Percentiles rank a stretch among this genome's conserved stretches.
phyloP scores from a whole-genome alignment of 345 rosid species.

The Salix suchowensis region DNA sequence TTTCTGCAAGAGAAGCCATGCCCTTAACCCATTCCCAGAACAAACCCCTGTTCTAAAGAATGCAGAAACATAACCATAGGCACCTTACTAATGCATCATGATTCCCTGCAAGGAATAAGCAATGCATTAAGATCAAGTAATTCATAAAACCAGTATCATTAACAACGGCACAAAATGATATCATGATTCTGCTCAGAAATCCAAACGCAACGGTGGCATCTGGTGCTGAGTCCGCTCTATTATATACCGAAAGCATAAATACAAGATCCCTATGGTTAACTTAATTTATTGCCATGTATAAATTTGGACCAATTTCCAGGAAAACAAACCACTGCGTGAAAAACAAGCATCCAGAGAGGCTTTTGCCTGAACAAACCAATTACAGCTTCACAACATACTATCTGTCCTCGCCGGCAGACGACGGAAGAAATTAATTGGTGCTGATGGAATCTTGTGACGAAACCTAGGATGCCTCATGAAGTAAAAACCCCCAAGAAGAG shows the following conservation, averaged over 20 bases:
- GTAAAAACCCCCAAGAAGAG: slow-evolving; percentile 19
- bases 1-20: not conserved
- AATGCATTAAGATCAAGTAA: not conserved
- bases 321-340: not conserved
- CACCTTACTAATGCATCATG: not conserved
- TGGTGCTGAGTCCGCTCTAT: not conserved
- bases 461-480: slow-evolving; percentile 30
- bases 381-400: slow-evolving; percentile 20
- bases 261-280: not conserved
- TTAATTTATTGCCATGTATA: not conserved
- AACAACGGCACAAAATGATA: not conserved
- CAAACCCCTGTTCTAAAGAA: not conserved
- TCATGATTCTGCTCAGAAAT: not conserved
- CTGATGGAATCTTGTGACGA: slow-evolving; percentile 23
- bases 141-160: not conserved
- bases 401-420: slow-evolving; percentile 30
- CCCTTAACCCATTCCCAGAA: not conserved
- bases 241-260: not conserved
- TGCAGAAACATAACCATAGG: not conserved
- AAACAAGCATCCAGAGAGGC: not conserved
- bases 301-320: not conserved
- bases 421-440: slow-evolving; percentile 26
- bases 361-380: not conserved
- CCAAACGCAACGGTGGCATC: not conserved
- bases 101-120: not conserved